These are phyloP conservation scores for Gossypium longicalyx DNA, from an alignment of 345 rosid genomes.

Conservation along the genomic window DNA sequence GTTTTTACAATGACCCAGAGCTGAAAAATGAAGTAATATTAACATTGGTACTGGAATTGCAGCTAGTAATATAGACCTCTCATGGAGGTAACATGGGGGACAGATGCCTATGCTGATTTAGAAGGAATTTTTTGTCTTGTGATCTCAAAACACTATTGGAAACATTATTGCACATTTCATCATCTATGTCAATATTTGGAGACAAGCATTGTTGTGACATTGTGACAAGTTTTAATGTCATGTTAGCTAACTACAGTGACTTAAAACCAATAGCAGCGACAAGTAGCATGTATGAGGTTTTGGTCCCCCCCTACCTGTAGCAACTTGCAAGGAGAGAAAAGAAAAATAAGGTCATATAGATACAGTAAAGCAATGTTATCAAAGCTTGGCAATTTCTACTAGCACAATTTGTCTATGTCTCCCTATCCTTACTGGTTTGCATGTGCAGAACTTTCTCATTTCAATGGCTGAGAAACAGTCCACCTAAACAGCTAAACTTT, in stretches of 20 bases:
- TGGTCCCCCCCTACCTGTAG: conserved; percentile 36
- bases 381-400: conserved; percentile 37
- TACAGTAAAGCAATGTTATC: conserved; percentile 17
- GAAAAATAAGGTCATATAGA: conserved; percentile 4
- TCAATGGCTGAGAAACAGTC: conserved; percentile 24
- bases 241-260: conserved; percentile 28
- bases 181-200: not conserved
- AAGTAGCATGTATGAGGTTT: conserved; percentile 39
- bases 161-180: not conserved
- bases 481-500: conserved; percentile 10
- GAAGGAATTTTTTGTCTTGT: not conserved
- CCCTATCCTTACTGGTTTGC: conserved; percentile 35
- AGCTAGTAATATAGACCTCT: not conserved
- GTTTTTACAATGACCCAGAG: conserved; percentile 18
- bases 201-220: conserved; percentile 21
- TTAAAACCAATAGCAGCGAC: conserved; percentile 31
- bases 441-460: conserved; percentile 30
- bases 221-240: conserved; percentile 13
- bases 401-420: conserved; percentile 51
- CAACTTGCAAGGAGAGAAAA: not conserved
- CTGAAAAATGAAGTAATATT: not conserved
- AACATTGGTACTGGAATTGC: not conserved
- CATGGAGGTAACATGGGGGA: not conserved
- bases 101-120: not conserved
- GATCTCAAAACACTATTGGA: not conserved